Base-by-base conservation (phyloP, 495 filamentous ascomycete genomes). In the Bombardia bombarda region DNA sequence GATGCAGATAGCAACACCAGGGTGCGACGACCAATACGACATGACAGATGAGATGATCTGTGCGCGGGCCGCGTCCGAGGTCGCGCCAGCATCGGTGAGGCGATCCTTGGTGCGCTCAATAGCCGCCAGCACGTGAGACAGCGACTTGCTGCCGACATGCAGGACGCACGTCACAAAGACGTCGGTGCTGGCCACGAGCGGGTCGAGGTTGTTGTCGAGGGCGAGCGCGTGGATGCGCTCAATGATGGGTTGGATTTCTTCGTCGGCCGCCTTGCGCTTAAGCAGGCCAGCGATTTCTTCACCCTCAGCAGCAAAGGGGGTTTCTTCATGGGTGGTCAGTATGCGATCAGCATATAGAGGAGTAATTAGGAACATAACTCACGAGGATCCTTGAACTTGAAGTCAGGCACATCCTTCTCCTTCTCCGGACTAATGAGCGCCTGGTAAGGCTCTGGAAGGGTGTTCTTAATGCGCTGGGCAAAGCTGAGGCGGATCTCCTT, bases 401-500 rank as follows among this genome's bases (percentile, higher is more conserved):
- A 97, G 37, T 89, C 81, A 12, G 92, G 92, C 2, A 78, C 84
- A 49, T 99, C 93, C 51, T 92, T 86, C 62, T 96, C 93, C 61
- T 94, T 93, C 47, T 79, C 83, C 46, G 84, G 78, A 0, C 83
- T 72, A 49, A 99, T 94, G 40, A 97, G 70, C 4, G 70, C 67
- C 52, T 89, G 81, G 52, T 93, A 95, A 8, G 83, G 82, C 36
- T 87, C 81, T 7, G 88, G 92, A 16, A 99, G 73, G 28, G 92
- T 97, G 33, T 87, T 86, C 63, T 90, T 87, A 60, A 99, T 94
- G 22, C 92, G 86, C 56, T 92, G 89, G 0, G 93, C 88, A 62
- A 99, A 99, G 55, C 87, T 94, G 25, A 97, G 74, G 16, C 93
- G 82, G 43, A 97, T 95, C 63, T 99, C 92, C 68, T 97, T 97